Evolutionary conservation across 345 rosid genomes (phyloP).

Genomic region (Abelmoschus esculentus): DNA sequence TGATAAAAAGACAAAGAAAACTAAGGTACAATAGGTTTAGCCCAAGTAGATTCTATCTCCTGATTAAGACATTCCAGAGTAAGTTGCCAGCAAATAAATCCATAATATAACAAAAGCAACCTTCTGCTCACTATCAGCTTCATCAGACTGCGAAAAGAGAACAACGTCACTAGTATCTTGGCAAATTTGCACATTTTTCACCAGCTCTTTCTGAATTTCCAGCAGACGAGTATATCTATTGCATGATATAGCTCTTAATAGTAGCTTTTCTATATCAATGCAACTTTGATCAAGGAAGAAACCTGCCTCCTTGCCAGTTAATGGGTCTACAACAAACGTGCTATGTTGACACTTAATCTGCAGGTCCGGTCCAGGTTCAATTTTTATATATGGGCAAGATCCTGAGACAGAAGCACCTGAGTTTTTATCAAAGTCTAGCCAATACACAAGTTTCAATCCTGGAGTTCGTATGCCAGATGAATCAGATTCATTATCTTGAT

Average conservation of each 20-base stretch:
- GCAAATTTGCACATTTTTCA: conserved; percentile 57
- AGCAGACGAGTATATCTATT: conserved; percentile 86
- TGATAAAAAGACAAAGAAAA: background rate
- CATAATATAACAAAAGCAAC: conserved; percentile 22
- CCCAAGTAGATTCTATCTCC: background rate
- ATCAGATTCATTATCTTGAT: conserved; percentile 85
- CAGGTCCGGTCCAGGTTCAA: conserved; percentile 84
- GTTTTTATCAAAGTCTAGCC: conserved; percentile 73
- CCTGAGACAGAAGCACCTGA: conserved; percentile 39
- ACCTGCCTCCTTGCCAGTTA: conserved; percentile 73
- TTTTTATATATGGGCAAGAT: conserved; percentile 63
- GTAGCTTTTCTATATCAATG: conserved; percentile 86
- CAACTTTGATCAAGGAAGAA: conserved; percentile 76
- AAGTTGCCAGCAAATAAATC: background rate
- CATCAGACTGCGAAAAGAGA: conserved; percentile 51
- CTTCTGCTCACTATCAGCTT: conserved; percentile 42
- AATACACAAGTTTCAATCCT: conserved; percentile 76
- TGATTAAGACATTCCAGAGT: background rate
- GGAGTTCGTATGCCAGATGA: conserved; percentile 66
- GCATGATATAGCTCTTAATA: conserved; percentile 82
- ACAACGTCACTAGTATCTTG: conserved; percentile 61
- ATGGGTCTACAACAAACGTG: conserved; percentile 81
- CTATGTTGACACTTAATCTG: conserved; percentile 77
- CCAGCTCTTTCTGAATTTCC: conserved; percentile 88
- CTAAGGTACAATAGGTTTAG: background rate